Evolutionary conservation across 2,329 filamentous ascomycete genomes (phyloP).

Genomic region (Penicillium sp.): DNA sequence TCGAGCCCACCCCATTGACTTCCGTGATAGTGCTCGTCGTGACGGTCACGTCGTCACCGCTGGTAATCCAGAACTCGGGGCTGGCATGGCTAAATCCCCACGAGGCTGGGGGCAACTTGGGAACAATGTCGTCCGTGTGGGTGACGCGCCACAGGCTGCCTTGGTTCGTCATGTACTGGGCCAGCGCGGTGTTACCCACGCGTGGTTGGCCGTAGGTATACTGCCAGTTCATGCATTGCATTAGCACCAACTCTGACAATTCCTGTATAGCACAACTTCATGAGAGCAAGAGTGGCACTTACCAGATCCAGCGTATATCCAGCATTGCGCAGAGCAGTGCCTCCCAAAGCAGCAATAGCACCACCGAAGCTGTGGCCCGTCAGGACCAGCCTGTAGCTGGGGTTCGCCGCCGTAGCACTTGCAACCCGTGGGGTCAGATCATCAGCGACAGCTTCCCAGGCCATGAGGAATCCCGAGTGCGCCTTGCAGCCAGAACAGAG

Average conservation of each 20-base stretch:
- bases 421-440: conserved; percentile 44
- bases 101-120: conserved; percentile 38
- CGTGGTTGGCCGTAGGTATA: conserved; percentile 49
- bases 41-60: conserved; percentile 30
- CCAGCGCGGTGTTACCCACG: conserved; percentile 43
- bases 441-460: conserved; percentile 45
- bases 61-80: conserved; percentile 47
- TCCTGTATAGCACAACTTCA: too few relatives aligned
- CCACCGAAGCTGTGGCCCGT: conserved; percentile 57
- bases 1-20: conserved; percentile 35
- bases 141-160: conserved; percentile 41
- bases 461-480: conserved; percentile 51
- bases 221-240: conserved; percentile 23
- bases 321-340: conserved; percentile 47
- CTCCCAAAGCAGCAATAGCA: conserved; percentile 53
- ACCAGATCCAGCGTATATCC: conserved; percentile 48
- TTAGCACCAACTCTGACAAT: not conserved
- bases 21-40: conserved; percentile 36
- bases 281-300: conserved; percentile 20
- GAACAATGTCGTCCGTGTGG: conserved; percentile 43
- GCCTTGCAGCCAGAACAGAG: conserved; percentile 50
- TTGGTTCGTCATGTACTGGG: conserved; percentile 42
- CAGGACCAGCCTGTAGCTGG: conserved; percentile 47
- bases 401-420: conserved; percentile 32
- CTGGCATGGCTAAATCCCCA: conserved; percentile 40